Percentiles rank a stretch among this genome's conserved stretches.
phyloP scores from a whole-genome alignment of 768 basidiomycete genomes.

The Boletus insuetus region DNA sequence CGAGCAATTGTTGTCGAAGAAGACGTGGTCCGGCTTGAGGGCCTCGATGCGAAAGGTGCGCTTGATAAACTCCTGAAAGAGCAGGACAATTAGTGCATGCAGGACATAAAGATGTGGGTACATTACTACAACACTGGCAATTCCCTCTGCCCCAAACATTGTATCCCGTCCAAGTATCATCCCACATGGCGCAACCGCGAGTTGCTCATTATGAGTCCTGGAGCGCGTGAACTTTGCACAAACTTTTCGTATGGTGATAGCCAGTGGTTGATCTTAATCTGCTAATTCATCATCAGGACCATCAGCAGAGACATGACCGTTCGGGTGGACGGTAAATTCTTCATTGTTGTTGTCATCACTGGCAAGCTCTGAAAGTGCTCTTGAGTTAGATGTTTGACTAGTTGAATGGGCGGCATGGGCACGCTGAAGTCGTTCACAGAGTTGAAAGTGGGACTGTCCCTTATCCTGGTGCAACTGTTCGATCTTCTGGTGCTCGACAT shows the following conservation, averaged over 20 bases:
- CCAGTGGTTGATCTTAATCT: too few relatives aligned
- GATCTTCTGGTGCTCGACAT: too few relatives aligned
- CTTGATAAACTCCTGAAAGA: slow-evolving; percentile 7
- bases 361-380: neutral
- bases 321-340: neutral
- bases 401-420: too few relatives aligned
- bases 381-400: neutral
- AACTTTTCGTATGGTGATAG: too few relatives aligned
- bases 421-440: too few relatives aligned
- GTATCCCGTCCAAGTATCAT: neutral
- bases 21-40: neutral
- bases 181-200: neutral
- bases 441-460: too few relatives aligned
- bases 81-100: too few relatives aligned
- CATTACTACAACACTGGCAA: neutral
- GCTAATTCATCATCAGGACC: too few relatives aligned
- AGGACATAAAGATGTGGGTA: too few relatives aligned
- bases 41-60: neutral
- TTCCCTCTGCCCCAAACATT: too few relatives aligned
- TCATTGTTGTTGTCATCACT: neutral
- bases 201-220: neutral
- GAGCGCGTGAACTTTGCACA: neutral
- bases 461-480: too few relatives aligned
- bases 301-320: too few relatives aligned
- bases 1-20: slow-evolving; percentile 9